phyloP scores from a whole-genome alignment of 345 rosid genomes.

The Laguncularia racemosa region DNA sequence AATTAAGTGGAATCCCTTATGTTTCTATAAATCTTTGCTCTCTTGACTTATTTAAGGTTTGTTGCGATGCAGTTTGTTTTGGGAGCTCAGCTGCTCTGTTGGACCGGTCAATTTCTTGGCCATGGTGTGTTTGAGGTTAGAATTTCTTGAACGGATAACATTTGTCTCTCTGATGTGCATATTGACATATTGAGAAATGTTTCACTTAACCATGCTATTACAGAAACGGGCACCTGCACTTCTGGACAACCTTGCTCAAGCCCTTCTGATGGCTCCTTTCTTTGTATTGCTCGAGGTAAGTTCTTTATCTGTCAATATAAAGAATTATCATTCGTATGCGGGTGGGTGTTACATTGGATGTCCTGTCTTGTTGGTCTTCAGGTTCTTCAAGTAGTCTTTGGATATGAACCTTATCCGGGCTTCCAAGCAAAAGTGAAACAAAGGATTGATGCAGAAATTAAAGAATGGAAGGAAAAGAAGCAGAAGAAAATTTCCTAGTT shows the following conservation, averaged over 20 bases:
- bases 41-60: background rate
- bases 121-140: slow-evolving; percentile 86
- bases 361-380: slow-evolving; percentile 10
- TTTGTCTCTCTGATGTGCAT: background rate
- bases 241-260: slow-evolving; percentile 71
- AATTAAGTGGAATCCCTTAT: background rate
- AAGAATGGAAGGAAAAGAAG: slow-evolving; percentile 45
- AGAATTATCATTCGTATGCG: background rate
- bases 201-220: background rate
- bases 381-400: slow-evolving; percentile 52
- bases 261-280: slow-evolving; percentile 84
- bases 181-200: background rate
- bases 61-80: slow-evolving; percentile 47
- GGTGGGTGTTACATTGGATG: background rate
- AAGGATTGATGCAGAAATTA: slow-evolving; percentile 46
- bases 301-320: background rate
- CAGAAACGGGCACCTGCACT: slow-evolving; percentile 90
- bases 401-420: slow-evolving; percentile 84
- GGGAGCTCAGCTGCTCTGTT: slow-evolving; percentile 61
- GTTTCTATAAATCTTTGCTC: background rate
- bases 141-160: background rate
- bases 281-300: slow-evolving; percentile 86
- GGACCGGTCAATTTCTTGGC: slow-evolving; percentile 79
- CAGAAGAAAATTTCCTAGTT: slow-evolving; percentile 27
- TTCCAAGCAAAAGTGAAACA: slow-evolving; percentile 56